Conservation (phyloP, 768 basidiomycete genomes). For the Agaricus sinodeliciosus region DNA sequence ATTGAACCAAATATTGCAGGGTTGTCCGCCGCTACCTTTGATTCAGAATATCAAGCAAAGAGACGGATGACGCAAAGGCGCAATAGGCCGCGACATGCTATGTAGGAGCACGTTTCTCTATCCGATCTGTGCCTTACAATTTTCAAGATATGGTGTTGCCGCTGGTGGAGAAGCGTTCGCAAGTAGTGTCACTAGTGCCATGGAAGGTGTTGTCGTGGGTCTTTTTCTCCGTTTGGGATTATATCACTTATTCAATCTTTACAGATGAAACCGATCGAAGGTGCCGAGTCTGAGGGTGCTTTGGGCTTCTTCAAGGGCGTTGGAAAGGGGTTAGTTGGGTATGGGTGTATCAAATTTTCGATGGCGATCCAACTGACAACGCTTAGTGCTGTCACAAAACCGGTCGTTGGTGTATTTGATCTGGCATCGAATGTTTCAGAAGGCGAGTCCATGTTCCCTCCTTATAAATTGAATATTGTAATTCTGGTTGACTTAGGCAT, state of each 20-base stretch:
- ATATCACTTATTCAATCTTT: constrained; percentile 2
- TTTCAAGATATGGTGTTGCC: constrained; percentile 81
- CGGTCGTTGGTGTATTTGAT: constrained; percentile 94
- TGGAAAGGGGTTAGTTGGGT: constrained; percentile 96
- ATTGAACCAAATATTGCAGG: constrained; percentile 37
- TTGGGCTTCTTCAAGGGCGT: constrained; percentile 97
- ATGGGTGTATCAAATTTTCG: constrained; percentile 14
- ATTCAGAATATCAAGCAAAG: constrained; percentile 89
- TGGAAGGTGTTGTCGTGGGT: constrained; percentile 87
- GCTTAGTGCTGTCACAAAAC: constrained; percentile 85
- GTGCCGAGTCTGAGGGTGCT: constrained; percentile 91
- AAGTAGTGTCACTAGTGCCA: constrained; percentile 88
- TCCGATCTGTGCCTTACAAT: neutral
- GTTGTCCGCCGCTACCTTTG: constrained; percentile 93
- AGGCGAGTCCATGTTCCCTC: constrained; percentile 38
- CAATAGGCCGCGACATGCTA: constrained; percentile 93
- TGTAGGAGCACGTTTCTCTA: constrained; percentile 40
- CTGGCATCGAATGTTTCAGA: constrained; percentile 92
- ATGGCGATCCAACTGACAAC: neutral
- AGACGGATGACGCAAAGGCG: constrained; percentile 84
- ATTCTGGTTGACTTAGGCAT: constrained; percentile 50
- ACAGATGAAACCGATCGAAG: constrained; percentile 95
- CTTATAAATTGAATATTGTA: neutral
- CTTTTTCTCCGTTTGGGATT: neutral
- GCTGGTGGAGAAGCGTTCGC: constrained; percentile 94